A percentile compares a stretch with the other conserved stretches of the same genome.
phyloP scores from a whole-genome alignment of 2,329 filamentous ascomycete species.

The Fusarium torulosum region DNA sequence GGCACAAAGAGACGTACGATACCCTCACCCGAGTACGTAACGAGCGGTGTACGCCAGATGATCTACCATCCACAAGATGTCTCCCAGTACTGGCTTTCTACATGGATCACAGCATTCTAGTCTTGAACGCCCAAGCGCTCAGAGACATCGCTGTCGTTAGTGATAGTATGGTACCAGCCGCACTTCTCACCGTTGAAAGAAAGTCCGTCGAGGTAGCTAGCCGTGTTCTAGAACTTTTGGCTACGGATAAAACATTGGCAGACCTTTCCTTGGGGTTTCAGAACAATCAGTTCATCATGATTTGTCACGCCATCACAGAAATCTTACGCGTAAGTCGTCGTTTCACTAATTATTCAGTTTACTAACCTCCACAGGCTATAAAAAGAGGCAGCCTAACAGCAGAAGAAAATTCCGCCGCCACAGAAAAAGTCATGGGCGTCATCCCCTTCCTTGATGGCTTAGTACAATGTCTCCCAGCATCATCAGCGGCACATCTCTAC shows the following conservation, averaged over 20 bases:
- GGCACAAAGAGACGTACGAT: conserved; percentile 16
- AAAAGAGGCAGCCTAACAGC: conserved; percentile 1
- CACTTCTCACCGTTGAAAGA: conserved; percentile 5
- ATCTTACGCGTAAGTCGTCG: neutral
- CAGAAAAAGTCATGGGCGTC: conserved; percentile 10
- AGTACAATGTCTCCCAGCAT: conserved; percentile 7
- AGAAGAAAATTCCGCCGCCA: conserved; percentile 2
- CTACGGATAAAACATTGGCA: neutral
- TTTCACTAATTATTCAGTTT: fast-evolving
- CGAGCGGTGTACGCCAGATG: conserved; percentile 7
- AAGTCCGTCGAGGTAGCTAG: conserved; percentile 7
- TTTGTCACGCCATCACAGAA: conserved; percentile 9
- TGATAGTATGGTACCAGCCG: neutral
- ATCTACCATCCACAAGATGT: neutral
- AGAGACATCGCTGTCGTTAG: neutral
- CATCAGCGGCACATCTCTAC: conserved; percentile 15
- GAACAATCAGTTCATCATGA: conserved; percentile 27
- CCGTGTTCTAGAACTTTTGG: neutral
- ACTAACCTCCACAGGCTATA: neutral
- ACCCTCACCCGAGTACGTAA: neutral
- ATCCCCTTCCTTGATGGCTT: conserved; percentile 17
- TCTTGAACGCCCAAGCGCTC: conserved; percentile 13
- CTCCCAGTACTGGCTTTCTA: conserved; percentile 9
- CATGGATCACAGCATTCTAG: conserved; percentile 14
- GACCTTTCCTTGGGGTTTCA: conserved; percentile 16